Conservation (phyloP, 176 grass and related monocot genomes). For the Carex myosuroides region DNA sequence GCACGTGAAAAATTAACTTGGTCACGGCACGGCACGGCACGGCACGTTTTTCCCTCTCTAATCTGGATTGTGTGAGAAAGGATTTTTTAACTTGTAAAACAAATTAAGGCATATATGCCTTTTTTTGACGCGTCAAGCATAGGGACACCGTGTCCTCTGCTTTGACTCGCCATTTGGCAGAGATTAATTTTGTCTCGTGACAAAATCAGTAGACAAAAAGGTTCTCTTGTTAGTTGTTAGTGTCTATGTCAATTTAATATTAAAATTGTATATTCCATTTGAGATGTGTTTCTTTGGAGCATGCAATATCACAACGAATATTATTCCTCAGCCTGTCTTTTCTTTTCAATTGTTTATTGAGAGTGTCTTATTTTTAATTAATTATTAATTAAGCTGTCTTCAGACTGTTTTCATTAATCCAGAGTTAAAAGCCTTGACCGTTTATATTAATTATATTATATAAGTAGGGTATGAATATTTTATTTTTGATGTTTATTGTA, state of each 20-base stretch:
- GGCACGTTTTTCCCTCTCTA: no score
- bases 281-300: not conserved
- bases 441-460: no score
- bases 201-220: not conserved
- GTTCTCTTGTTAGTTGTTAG: slow-evolving; percentile 7
- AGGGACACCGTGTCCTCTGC: not conserved
- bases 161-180: not conserved
- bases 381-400: not conserved
- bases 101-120: not conserved
- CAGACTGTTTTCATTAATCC: not conserved
- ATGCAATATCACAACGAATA: not conserved
- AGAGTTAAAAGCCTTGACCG: no score
- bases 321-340: not conserved
- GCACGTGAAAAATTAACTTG: no score
- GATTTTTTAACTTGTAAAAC: not conserved
- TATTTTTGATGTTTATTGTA: no score
- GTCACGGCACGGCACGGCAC: no score
- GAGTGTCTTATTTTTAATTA: not conserved
- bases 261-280: not conserved
- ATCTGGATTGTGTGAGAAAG: not conserved
- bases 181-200: not conserved
- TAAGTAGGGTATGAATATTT: no score
- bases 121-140: not conserved
- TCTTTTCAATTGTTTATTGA: not conserved
- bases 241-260: not conserved